These are phyloP conservation scores for Hypoxylon sp. DNA, from an alignment of 2,329 filamentous ascomycete species.

Conservation along the genomic window DNA sequence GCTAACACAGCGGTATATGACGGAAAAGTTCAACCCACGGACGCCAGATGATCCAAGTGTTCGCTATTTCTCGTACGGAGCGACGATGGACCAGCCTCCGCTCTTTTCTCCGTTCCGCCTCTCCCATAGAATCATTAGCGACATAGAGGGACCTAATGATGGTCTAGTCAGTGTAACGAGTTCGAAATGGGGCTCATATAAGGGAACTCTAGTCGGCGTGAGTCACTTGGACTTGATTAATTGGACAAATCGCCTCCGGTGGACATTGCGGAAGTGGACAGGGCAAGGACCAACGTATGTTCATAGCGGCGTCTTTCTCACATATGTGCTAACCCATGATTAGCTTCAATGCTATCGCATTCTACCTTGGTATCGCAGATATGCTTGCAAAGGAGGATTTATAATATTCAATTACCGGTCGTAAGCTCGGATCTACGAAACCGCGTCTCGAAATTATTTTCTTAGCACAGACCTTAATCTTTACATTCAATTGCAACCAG, in stretches of 20 bases:
- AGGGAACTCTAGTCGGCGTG: conserved; percentile 73
- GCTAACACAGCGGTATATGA: conserved; percentile 72
- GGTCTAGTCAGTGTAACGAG: conserved; percentile 77
- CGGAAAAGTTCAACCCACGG: conserved; percentile 70
- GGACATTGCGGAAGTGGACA: conserved; percentile 67
- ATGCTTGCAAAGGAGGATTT: conserved; percentile 79
- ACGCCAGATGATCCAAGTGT: conserved; percentile 68
- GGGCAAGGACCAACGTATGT: conserved; percentile 69
- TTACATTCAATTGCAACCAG: not conserved
- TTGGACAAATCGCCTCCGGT: conserved; percentile 74
- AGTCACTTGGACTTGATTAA: conserved; percentile 78
- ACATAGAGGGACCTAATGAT: conserved; percentile 73
- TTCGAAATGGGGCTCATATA: conserved; percentile 74
- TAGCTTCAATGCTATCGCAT: conserved; percentile 77
- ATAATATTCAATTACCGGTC: conserved; percentile 40
- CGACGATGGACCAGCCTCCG: conserved; percentile 67
- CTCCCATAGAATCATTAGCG: conserved; percentile 66
- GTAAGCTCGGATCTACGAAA: not conserved
- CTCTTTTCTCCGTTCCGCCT: conserved; percentile 75
- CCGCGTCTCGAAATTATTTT: not conserved
- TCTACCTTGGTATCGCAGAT: conserved; percentile 76
- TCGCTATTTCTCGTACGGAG: conserved; percentile 75
- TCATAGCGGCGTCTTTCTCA: not conserved
- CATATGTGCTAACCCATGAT: conserved; percentile 27
- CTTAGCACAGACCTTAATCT: not conserved